phyloP scores from a whole-genome alignment of 768 basidiomycete genomes.

The Hortiboletus flavorubellus region DNA sequence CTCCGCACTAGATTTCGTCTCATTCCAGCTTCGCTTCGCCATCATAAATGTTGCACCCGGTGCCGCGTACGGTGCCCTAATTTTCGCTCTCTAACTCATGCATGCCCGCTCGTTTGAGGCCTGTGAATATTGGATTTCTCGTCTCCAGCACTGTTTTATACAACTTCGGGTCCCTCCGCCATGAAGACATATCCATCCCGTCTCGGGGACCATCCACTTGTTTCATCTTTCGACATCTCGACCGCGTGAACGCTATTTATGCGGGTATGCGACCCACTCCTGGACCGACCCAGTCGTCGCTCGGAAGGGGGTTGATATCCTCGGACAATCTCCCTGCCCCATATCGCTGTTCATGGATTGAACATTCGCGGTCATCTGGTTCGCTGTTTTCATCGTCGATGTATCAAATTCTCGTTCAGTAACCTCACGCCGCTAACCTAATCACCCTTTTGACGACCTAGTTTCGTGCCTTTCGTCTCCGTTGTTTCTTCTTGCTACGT shows the following conservation, averaged over 20 bases:
- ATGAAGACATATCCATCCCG: constrained; percentile 67
- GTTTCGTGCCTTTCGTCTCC: constrained; percentile 32
- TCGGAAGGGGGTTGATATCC: constrained; percentile 30
- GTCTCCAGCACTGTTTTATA: constrained; percentile 24
- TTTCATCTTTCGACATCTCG: constrained; percentile 29
- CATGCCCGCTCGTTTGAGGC: constrained; percentile 32
- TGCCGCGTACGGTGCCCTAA: constrained; percentile 35
- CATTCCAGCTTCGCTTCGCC: constrained; percentile 18
- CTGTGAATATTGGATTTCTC: constrained; percentile 36
- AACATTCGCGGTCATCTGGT: constrained; percentile 28
- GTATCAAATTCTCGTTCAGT: constrained; percentile 32
- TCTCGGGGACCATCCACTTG: constrained; percentile 42
- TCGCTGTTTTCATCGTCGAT: constrained; percentile 28
- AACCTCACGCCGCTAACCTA: constrained; percentile 35
- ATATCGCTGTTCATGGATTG: constrained; percentile 38
- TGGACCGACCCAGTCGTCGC: constrained; percentile 23
- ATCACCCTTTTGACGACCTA: constrained; percentile 37
- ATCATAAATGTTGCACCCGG: constrained; percentile 31
- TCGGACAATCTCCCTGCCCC: constrained; percentile 28
- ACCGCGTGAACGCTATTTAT: constrained; percentile 32
- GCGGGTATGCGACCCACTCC: constrained; percentile 19
- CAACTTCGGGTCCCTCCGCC: constrained; percentile 25
- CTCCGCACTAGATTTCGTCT: constrained; percentile 28
- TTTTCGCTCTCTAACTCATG: constrained; percentile 39
- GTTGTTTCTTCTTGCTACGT: constrained; percentile 38